A percentile compares a stretch with the other conserved stretches of the same genome.
Conservation (phyloP, 345 rosid genomes). For the Turritis glabra region DNA sequence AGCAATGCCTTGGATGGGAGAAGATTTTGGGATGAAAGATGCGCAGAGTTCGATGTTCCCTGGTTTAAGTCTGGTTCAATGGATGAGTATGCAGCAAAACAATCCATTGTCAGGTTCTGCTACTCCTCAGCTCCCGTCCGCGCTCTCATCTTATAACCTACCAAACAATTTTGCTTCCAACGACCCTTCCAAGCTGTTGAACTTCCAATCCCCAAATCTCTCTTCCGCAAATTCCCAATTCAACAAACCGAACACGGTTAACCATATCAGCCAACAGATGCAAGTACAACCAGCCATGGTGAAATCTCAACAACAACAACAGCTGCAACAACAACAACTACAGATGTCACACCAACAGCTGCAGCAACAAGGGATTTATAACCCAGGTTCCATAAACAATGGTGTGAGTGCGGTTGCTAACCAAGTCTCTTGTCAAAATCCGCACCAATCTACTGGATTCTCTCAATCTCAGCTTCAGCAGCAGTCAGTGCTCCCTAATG, state of each 20-base stretch:
- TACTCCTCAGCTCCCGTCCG: slow-evolving; percentile 62
- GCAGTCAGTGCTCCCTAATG: slow-evolving; percentile 51
- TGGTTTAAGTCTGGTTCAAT: slow-evolving; percentile 88
- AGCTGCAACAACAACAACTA: slow-evolving; percentile 47
- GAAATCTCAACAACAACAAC: slow-evolving; percentile 80
- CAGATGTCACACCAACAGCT: slow-evolving; percentile 47
- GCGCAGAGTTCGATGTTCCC: slow-evolving; percentile 74
- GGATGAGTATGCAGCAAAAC: slow-evolving; percentile 99
- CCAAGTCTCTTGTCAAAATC: slow-evolving; percentile 41
- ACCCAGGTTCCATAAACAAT: slow-evolving; percentile 44
- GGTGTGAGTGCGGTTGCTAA: slow-evolving; percentile 46
- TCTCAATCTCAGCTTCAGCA: slow-evolving; percentile 49
- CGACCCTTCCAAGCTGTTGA: slow-evolving; percentile 80
- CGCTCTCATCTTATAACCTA: slow-evolving; percentile 52
- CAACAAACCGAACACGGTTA: slow-evolving; percentile 54
- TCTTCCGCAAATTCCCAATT: slow-evolving; percentile 62
- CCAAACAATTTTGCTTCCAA: slow-evolving; percentile 61
- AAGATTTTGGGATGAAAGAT: slow-evolving; percentile 89
- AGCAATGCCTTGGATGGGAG: slow-evolving; percentile 97
- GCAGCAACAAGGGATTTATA: slow-evolving; percentile 40
- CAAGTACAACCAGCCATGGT: slow-evolving; percentile 50
- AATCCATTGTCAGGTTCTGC: slow-evolving; percentile 31
- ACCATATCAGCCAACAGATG: slow-evolving; percentile 60
- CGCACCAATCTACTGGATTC: slow-evolving; percentile 32
- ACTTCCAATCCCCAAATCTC: slow-evolving; percentile 68